Base-by-base conservation (phyloP, 176 grass and related monocot genomes). In the Canna indica region DNA sequence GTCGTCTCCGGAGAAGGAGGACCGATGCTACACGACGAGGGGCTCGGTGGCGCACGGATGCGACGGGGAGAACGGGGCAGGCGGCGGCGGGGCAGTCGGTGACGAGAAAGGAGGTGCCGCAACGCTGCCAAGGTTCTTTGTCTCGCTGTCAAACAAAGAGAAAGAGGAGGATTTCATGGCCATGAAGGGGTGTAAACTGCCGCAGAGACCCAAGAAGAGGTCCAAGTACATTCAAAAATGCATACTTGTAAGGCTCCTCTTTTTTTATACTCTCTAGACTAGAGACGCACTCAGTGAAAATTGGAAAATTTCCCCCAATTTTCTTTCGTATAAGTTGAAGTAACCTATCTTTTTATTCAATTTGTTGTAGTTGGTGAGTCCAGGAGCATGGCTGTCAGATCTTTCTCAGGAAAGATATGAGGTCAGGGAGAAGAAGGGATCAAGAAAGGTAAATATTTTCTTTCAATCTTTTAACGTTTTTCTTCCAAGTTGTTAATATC, bases 101-200 rank as follows among this genome's bases (percentile, higher is more conserved):
- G 86, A 99, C 38, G 90, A 99, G 56, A 99, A 72, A 69, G 87
- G 84, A 64, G 87, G 82, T 33, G 78, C 73, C 16, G 73, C 72
- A 1, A 60, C 78, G 0, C 72, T 94, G 62, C 87, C 95, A 0
- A 84, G 86, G 47, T 99, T 99, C 82, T 99, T 94, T 78, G 85
- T 99, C 36, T 81, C 95, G 11, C 74, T 99, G 70, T 99, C 95
- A n/a, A 99, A 88, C 38, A 99, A 99, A 83, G 90, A 99, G 78
- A 99, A 99, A 74, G 95, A 99, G 67, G 95, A 99, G 80, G 95
- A 99, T 52, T 99, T 99, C 73, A 80, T 99, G 84, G 80, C 80
- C 7, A 99, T 99, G 95, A 99, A 99, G 71, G 95, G 95, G n/a
- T 99, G 90, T 73, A 99, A 93, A 59, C 84, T 94, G 60, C 95